Evolutionary conservation across 768 basidiomycete genomes (phyloP), one percentile per base, ranked within the genome.

Genomic region (Tulasnella sp.): DNA sequence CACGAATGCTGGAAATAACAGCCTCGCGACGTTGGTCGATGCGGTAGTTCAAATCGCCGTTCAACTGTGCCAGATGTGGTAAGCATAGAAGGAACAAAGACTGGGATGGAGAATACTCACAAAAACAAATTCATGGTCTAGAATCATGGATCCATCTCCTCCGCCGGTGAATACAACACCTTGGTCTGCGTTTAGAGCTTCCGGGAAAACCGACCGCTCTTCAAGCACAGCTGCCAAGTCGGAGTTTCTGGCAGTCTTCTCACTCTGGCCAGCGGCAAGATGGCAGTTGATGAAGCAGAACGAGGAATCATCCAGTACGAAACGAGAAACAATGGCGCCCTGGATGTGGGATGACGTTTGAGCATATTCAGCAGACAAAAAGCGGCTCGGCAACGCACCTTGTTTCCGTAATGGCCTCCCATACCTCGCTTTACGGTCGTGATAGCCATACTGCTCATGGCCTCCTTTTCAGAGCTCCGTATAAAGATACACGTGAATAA

Each of bases 221-320:
- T 99, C 97, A 81, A 98, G 86, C 80, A 99, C 94, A 0, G 92
- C 93, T 8, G 94, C 92, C 16, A 96, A 88, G 85, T 99, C 97
- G 3, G 93, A 91, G 83, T 98, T 98, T 24, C 97, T 90, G 81
- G 93, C 89, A 1, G 93, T 90, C 24, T 93, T 90, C 75, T 94
- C 93, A 79, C 90, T 90, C 84, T 98, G 97, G 1, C 97, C 97
- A 8, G 96, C 95, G n/a, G 97, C 97, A 81, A 99, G 90, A 88
- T 99, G 97, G 82, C 94, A 96, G 86, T 99, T 99, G 87, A 99
- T 91, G 84, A 98, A 93, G 86, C 97, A 99, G 20, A 98, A 85
- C 0, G 95, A 97, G 1, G 96, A 94, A 85, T 98, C 96, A 81
- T 96, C 96, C 72, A 99, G 89, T 9, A 96, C 90, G 81, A 98